Evolutionary conservation across 1,284 basidiomycete species (phyloP).

Genomic region (Rugosomyces carneus): DNA sequence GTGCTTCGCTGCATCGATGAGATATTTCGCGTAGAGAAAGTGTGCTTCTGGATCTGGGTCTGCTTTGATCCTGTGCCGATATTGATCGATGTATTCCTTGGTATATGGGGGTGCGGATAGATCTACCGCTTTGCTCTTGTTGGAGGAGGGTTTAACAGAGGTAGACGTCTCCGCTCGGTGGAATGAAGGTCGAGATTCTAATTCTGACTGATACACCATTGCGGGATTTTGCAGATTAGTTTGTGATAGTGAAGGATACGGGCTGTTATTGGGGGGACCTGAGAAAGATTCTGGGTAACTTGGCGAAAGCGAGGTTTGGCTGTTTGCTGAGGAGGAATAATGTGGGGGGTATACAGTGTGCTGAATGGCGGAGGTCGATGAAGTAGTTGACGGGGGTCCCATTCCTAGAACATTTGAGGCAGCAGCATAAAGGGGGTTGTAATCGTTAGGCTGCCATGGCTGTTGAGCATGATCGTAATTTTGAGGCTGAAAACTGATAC

Average conservation of each 20-base stretch:
- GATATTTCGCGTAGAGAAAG: conserved; percentile 94
- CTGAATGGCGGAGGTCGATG: conserved; percentile 20
- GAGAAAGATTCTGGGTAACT: conserved; percentile 14
- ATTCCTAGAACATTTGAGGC: conserved; percentile 81
- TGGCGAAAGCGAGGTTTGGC: conserved; percentile 14
- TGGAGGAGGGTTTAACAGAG: conserved; percentile 55
- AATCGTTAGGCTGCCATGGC: conserved; percentile 32
- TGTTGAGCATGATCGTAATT: conserved; percentile 23
- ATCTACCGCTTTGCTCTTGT: conserved; percentile 79
- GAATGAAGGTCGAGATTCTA: conserved; percentile 52
- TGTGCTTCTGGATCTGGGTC: conserved; percentile 99
- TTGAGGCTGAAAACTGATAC: conserved; percentile 16
- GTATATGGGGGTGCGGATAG: conserved; percentile 85
- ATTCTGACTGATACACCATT: conserved; percentile 24
- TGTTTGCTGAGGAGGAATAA: conserved; percentile 19
- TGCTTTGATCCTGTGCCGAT: conserved; percentile 92
- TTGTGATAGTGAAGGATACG: conserved; percentile 17
- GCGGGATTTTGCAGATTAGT: conserved; percentile 14
- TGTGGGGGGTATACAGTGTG: conserved; percentile 13
- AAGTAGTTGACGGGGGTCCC: conserved; percentile 45
- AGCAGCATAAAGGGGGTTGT: conserved; percentile 57
- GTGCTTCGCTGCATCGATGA: conserved; percentile 98
- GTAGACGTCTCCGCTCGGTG: conserved; percentile 51
- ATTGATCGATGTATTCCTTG: conserved; percentile 96
- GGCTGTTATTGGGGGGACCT: conserved; percentile 12